These are phyloP conservation scores for Fagus sylvatica DNA, from an alignment of 306 rosid genomes.

Conservation along the genomic window DNA sequence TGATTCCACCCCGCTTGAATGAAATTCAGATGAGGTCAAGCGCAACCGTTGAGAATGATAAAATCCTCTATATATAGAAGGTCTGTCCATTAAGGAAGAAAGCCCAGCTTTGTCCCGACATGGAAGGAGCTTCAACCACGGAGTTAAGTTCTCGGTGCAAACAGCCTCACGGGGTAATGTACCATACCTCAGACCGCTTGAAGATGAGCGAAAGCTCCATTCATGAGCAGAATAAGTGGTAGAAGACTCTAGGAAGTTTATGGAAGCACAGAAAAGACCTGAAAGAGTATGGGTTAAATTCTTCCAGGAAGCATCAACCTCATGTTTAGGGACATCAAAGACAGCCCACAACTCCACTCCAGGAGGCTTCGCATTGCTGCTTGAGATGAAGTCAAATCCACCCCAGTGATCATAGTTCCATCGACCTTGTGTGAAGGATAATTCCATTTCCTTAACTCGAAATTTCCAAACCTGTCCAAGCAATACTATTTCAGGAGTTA, in stretches of 20 bases:
- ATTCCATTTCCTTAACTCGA: conserved; percentile 76
- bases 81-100: conserved; percentile 83
- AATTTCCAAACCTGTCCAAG: conserved; percentile 78
- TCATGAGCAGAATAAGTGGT: conserved; percentile 75
- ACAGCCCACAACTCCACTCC: conserved; percentile 98
- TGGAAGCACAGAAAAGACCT: conserved; percentile 95
- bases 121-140: conserved; percentile 96
- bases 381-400: conserved; percentile 85
- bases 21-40: conserved; percentile 41
- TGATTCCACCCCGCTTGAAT: conserved; percentile 42
- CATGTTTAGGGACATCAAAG: conserved; percentile 64
- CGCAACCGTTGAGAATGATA: conserved; percentile 87
- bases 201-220: conserved; percentile 59
- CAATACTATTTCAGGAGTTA: conserved; percentile 37
- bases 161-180: conserved; percentile 96
- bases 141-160: conserved; percentile 95
- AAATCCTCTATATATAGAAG: conserved; percentile 87
- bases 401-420: conserved; percentile 98
- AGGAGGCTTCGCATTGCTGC: conserved; percentile 89
- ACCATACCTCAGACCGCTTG: conserved; percentile 80
- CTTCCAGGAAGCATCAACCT: conserved; percentile 86
- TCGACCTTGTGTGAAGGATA: conserved; percentile 96
- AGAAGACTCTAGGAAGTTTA: conserved; percentile 92
- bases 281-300: conserved; percentile 88
- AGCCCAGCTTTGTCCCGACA: conserved; percentile 93